These are phyloP conservation scores for Rhizopogon vulgaris DNA, from an alignment of 768 basidiomycete genomes.

Conservation along the genomic window DNA sequence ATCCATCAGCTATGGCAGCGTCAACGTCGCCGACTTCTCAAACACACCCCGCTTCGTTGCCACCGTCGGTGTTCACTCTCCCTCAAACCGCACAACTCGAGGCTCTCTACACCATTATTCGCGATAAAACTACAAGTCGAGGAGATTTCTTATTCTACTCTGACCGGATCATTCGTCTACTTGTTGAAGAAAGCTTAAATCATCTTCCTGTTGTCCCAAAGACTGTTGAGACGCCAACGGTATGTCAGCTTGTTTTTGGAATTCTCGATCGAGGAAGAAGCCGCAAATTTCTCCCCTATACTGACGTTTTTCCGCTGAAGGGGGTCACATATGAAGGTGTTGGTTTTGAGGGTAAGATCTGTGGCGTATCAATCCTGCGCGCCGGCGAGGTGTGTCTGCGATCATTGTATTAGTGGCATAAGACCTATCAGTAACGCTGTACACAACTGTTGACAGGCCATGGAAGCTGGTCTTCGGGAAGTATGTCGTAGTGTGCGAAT, in stretches of 20 bases:
- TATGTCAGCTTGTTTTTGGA: conserved; percentile 27
- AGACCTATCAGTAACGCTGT: not conserved
- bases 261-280: not conserved
- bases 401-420: not conserved
- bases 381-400: conserved; percentile 71
- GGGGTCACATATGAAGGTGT: conserved; percentile 86
- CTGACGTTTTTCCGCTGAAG: conserved; percentile 26
- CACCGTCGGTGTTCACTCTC: conserved; percentile 82
- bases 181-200: conserved; percentile 86
- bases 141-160: conserved; percentile 97
- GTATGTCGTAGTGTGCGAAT: conserved; percentile 93
- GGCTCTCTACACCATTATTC: conserved; percentile 91
- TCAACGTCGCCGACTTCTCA: conserved; percentile 25
- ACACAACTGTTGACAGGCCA: conserved; percentile 50
- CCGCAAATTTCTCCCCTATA: not conserved
- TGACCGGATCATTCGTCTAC: conserved; percentile 80
- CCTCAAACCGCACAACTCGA: conserved; percentile 91
- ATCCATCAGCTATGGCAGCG: conserved; percentile 8
- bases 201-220: conserved; percentile 74
- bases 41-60: conserved; percentile 37
- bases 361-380: conserved; percentile 90
- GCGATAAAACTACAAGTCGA: conserved; percentile 79
- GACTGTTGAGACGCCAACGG: conserved; percentile 79
- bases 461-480: conserved; percentile 95
- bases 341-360: conserved; percentile 93